Evolutionary conservation across 805 yeast genomes (phyloP).

Genomic region (Saccharomycopsis sp.): DNA sequence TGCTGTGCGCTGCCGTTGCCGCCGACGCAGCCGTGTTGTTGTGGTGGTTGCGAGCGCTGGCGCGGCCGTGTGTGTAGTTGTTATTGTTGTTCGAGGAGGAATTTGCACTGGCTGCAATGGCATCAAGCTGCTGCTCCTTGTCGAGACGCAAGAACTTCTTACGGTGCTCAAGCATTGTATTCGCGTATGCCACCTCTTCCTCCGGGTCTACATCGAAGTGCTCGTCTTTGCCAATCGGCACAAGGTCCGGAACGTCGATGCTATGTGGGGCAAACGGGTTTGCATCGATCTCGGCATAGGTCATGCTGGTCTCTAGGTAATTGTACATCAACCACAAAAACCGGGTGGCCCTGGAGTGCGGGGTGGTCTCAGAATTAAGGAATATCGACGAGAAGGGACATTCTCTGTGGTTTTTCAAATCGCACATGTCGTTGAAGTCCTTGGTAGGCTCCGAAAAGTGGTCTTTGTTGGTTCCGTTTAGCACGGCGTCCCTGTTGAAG

Average conservation of each 20-base stretch:
- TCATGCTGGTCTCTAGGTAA: constrained; percentile 66
- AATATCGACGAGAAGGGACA: constrained; percentile 69
- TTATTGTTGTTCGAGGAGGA: not conserved
- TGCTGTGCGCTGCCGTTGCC: too few relatives aligned
- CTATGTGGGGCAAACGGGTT: constrained; percentile 51
- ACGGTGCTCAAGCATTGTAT: constrained; percentile 33
- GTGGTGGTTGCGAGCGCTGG: not conserved
- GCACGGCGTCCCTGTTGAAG: constrained; percentile 22
- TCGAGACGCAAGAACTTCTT: constrained; percentile 29
- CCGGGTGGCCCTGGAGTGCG: constrained; percentile 60
- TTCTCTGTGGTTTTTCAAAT: constrained; percentile 26
- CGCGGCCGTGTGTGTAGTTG: not conserved
- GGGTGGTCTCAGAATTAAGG: constrained; percentile 52
- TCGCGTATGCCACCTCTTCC: constrained; percentile 38
- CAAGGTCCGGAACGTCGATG: constrained; percentile 33
- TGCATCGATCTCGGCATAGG: constrained; percentile 38
- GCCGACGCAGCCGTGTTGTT: not conserved
- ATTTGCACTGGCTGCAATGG: not conserved
- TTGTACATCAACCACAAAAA: constrained; percentile 81
- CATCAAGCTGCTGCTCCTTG: constrained; percentile 4
- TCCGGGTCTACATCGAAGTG: constrained; percentile 37
- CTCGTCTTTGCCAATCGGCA: constrained; percentile 23
- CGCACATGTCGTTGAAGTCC: constrained; percentile 13
- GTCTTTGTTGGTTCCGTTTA: constrained; percentile 2
- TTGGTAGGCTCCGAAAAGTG: constrained; percentile 4